These are phyloP conservation scores for Diaporthe sp. DNA, from an alignment of 2,329 filamentous ascomycete species.

Conservation along the genomic window DNA sequence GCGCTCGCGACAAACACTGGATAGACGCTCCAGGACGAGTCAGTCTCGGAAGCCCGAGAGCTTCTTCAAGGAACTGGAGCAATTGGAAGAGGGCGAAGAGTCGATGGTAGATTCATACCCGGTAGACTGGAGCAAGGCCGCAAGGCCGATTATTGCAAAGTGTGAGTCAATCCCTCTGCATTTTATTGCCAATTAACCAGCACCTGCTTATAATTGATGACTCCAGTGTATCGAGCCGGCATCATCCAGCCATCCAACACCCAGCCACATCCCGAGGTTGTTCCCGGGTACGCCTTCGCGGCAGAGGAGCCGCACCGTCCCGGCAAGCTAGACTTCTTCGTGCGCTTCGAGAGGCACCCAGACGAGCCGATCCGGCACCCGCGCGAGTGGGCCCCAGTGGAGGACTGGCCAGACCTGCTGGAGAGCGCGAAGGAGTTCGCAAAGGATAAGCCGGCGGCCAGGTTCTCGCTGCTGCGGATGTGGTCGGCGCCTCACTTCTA, in stretches of 20 bases:
- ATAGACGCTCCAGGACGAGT: background rate
- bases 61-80: constrained; percentile 14
- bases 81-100: background rate
- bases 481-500: constrained; percentile 62
- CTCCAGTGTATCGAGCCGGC: constrained; percentile 56
- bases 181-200: background rate
- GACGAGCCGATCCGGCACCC: background rate
- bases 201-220: background rate
- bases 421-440: background rate
- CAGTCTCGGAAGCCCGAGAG: background rate
- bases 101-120: background rate
- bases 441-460: constrained; percentile 45
- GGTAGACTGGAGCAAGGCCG: background rate
- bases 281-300: constrained; percentile 50
- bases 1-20: background rate
- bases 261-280: constrained; percentile 41
- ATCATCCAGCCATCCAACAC: constrained; percentile 47
- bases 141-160: constrained; percentile 5
- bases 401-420: constrained; percentile 23
- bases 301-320: constrained; percentile 48
- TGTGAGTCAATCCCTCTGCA: background rate
- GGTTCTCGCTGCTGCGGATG: constrained; percentile 55
- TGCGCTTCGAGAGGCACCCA: constrained; percentile 49
- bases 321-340: constrained; percentile 52
- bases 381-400: background rate